phyloP scores from a whole-genome alignment of 345 rosid species.

The Eucalyptus pauciflora region DNA sequence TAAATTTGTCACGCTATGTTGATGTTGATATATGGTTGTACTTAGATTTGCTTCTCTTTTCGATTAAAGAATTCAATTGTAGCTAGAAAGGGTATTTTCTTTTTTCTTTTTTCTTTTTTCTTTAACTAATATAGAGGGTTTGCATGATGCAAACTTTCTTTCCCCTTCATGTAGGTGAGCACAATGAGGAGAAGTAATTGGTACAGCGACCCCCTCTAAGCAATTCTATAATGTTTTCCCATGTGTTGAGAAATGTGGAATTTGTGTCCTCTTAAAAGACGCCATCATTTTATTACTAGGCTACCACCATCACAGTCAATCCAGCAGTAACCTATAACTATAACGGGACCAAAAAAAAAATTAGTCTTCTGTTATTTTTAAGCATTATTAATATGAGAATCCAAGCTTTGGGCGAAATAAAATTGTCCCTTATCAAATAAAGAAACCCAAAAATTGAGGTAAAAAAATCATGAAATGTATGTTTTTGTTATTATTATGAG shows the following conservation, averaged over 20 bases:
- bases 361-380: fast-evolving
- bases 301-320: neutral
- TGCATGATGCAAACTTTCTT: neutral
- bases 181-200: neutral
- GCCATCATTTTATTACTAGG: neutral
- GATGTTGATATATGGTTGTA: neutral
- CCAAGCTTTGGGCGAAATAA: fast-evolving
- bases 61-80: neutral
- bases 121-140: neutral
- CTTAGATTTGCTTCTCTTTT: neutral
- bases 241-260: neutral
- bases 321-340: neutral
- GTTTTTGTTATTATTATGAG: neutral
- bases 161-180: neutral
- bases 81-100: neutral
- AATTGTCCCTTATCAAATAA: neutral
- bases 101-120: neutral
- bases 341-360: neutral
- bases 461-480: neutral
- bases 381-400: neutral
- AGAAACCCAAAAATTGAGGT: fast-evolving
- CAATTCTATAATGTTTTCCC: neutral
- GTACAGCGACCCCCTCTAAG: neutral
- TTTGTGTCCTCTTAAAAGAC: neutral
- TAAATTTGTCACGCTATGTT: neutral